Conservation (phyloP, 495 filamentous ascomycete genomes). For the Haplographium delicatum region DNA sequence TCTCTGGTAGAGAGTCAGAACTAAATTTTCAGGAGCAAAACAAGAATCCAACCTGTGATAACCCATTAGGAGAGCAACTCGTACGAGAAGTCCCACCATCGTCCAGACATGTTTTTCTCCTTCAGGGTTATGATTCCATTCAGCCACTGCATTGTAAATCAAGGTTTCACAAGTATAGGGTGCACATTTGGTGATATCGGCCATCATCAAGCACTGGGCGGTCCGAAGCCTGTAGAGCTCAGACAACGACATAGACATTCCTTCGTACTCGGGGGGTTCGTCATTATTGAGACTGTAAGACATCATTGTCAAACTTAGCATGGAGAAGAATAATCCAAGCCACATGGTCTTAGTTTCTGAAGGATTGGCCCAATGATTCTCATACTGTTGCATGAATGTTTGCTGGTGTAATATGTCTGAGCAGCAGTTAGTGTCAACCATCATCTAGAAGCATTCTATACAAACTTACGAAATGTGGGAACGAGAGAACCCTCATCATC, state of each 20-base stretch:
- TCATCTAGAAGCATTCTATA: not conserved
- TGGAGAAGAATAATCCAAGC: slow-evolving; percentile 43
- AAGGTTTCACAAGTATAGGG: slow-evolving; percentile 35
- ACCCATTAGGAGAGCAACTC: slow-evolving; percentile 36
- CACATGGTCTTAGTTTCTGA: slow-evolving; percentile 20
- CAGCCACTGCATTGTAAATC: slow-evolving; percentile 28
- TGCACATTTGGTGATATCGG: slow-evolving; percentile 48
- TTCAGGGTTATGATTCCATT: slow-evolving; percentile 23
- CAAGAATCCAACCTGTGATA: slow-evolving; percentile 28
- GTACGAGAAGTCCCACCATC: slow-evolving; percentile 29
- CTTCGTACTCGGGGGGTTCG: slow-evolving; percentile 63
- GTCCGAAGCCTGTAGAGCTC: slow-evolving; percentile 21
- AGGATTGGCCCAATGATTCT: slow-evolving; percentile 19
- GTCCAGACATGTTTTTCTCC: slow-evolving; percentile 31
- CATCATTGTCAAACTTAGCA: slow-evolving; percentile 64
- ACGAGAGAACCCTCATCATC: slow-evolving; percentile 23
- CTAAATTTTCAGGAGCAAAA: slow-evolving; percentile 20
- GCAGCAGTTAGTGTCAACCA: not conserved
- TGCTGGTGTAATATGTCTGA: slow-evolving; percentile 25
- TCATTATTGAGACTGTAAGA: slow-evolving; percentile 59
- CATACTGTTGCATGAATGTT: slow-evolving; percentile 25
- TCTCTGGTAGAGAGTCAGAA: slow-evolving; percentile 48
- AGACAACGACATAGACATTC: slow-evolving; percentile 34
- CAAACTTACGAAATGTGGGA: slow-evolving; percentile 15
- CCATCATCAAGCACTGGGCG: slow-evolving; percentile 31